Conservation (phyloP, 225 moss, liverwort and hornwort species). For the Ulota crispa region DNA sequence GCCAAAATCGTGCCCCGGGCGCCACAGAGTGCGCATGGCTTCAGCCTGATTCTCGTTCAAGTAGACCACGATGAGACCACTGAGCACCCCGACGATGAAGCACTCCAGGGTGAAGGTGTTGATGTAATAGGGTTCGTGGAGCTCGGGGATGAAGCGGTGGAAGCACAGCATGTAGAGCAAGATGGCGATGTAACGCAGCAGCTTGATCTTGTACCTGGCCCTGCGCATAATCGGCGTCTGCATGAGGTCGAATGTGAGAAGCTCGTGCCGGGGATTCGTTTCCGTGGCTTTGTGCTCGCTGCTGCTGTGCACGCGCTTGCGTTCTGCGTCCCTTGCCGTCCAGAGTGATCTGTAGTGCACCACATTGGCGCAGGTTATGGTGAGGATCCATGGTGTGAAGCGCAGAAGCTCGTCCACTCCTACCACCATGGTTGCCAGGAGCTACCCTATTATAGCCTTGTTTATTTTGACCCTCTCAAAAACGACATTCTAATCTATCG, state of each 20-base stretch:
- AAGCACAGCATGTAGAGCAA: constrained; percentile 54
- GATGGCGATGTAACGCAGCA: constrained; percentile 58
- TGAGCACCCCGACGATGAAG: constrained; percentile 62
- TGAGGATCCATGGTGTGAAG: constrained; percentile 75
- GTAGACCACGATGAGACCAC: constrained; percentile 67
- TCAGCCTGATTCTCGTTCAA: constrained; percentile 72
- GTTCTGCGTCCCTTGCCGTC: constrained; percentile 44
- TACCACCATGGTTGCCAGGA: constrained; percentile 15
- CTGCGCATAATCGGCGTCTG: constrained; percentile 67
- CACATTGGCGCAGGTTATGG: constrained; percentile 74
- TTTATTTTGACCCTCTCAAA: not conserved
- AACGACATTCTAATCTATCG: not conserved
- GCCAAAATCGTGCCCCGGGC: constrained; percentile 57
- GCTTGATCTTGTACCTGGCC: constrained; percentile 77
- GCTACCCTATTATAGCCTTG: no score
- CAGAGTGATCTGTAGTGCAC: constrained; percentile 76
- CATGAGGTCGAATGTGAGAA: constrained; percentile 84
- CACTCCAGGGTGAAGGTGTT: constrained; percentile 42
- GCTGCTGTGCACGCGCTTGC: constrained; percentile 26
- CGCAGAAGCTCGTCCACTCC: constrained; percentile 50
- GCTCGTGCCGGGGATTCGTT: constrained; percentile 42
- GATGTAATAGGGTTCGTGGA: constrained; percentile 39
- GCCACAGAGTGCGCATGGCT: constrained; percentile 78
- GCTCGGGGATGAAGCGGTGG: constrained; percentile 55
- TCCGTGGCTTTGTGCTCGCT: not conserved